Conservation (phyloP, 768 basidiomycete genomes). For the Exsudoporus frostii region DNA sequence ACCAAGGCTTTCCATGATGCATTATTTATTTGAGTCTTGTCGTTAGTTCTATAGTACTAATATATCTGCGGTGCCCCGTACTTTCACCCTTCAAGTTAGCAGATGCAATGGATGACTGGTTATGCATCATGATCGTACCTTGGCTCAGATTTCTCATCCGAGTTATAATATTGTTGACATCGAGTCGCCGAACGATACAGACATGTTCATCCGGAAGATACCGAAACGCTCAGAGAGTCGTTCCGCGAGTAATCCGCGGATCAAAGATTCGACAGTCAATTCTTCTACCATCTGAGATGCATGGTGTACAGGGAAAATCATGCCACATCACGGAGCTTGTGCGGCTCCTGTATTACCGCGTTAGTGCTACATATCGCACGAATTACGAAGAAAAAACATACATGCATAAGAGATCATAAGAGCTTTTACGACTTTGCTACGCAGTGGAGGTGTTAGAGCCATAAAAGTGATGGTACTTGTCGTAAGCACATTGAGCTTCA, state of each 20-base stretch:
- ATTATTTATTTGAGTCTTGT: no score
- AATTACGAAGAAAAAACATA: background rate
- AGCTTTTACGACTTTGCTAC: background rate
- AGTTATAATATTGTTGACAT: no score
- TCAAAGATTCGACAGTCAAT: background rate
- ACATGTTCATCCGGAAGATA: background rate
- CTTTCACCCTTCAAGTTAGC: no score
- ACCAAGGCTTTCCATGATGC: no score
- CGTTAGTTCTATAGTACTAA: no score
- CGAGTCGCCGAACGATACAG: no score
- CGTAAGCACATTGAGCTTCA: slow-evolving; percentile 10
- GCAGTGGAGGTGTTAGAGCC: background rate
- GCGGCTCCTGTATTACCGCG: no score
- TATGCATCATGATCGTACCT: no score
- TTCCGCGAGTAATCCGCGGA: background rate
- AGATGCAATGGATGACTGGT: no score
- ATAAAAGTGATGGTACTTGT: background rate
- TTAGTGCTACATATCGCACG: background rate
- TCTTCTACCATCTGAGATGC: background rate
- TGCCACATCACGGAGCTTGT: no score
- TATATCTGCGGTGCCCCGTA: no score
- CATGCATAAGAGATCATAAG: background rate
- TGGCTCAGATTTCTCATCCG: no score
- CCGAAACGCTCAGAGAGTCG: background rate
- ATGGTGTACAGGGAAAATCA: background rate